Evolutionary conservation across 2,329 filamentous ascomycete genomes (phyloP), one percentile per base, ranked within the genome.

Genomic region (Neocatenulostroma microsporum): DNA sequence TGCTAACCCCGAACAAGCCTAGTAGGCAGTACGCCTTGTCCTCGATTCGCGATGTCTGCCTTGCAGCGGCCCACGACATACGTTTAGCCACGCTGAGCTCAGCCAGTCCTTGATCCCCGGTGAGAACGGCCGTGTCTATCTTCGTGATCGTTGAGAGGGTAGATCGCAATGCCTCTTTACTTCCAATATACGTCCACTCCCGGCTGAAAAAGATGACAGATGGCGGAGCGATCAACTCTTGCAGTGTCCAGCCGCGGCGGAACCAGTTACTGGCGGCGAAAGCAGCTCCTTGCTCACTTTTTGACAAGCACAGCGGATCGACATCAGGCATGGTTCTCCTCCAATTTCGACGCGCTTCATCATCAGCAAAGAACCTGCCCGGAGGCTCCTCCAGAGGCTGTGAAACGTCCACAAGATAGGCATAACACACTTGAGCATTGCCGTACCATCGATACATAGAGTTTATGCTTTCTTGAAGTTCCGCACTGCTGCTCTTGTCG

Each of bases 1-100:
- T 48, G 23, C 45, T 48, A 25, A 51, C 38, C 18, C 42, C 41
- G 24, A 53, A 53, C 1, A 53, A 14, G 25, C 49, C 50, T 20
- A 50, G 25, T 10, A 50, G 28, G 21, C 38, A 44, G 28, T 50
- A 49, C 5, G 47, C 48, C 19, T 30, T 37, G 23, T 53, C 50
- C 33, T 53, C 50, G 1, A 26, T 30, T 3, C 46, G 18, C 1
- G 43, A 41, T 7, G 47, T 50, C 12, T 29, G 19, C n/a, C 50
- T 36, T 5, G 35, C 21, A 3, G 45, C 43, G 12, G 43, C 45
- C 50, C 50, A 52, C 12, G 40, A 42, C 34, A 50, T 39, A 4
- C 39, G 39, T 21, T 34, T 28, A 3, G 47, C 48, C 10, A 46
- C 39, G 20, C 37, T 37, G 13, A 44, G 19, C 9, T 10, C 10